These are phyloP conservation scores for Staphylotrichum tortipilum DNA, from an alignment of 495 filamentous ascomycete species.

Conservation along the genomic window DNA sequence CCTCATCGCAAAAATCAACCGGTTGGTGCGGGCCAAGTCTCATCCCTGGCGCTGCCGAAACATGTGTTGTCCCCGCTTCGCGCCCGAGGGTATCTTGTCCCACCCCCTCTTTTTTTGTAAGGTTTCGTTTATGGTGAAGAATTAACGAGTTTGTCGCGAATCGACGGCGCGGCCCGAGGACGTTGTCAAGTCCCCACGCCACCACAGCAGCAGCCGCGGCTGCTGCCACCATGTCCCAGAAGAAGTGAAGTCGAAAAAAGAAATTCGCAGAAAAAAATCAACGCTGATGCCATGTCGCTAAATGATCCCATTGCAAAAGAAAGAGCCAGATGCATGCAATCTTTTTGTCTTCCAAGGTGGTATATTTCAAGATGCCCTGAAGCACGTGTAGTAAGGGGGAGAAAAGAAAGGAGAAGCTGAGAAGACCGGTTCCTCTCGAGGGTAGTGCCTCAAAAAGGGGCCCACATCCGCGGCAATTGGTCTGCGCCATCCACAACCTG, in stretches of 20 bases:
- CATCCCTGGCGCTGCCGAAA: slow-evolving; percentile 5
- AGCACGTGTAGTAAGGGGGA: slow-evolving; percentile 12
- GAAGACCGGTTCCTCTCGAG: slow-evolving; percentile 1
- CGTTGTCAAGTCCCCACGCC: slow-evolving; percentile 11
- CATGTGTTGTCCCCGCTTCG: background rate
- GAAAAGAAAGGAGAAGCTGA: slow-evolving; percentile 22
- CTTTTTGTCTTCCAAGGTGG: slow-evolving; percentile 31
- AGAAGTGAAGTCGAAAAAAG: slow-evolving; percentile 12
- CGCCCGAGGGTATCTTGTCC: background rate
- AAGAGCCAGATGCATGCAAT: slow-evolving; percentile 31
- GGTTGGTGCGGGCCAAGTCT: background rate
- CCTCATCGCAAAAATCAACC: background rate
- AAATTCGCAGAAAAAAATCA: slow-evolving; percentile 19
- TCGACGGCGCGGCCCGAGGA: slow-evolving; percentile 13
- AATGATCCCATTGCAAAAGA: slow-evolving; percentile 25
- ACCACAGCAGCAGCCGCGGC: slow-evolving; percentile 3
- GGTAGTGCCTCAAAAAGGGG: slow-evolving; percentile 7
- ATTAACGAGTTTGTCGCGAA: slow-evolving; percentile 23
- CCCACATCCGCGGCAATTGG: slow-evolving; percentile 10
- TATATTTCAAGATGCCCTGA: slow-evolving; percentile 28
- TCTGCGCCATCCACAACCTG: slow-evolving; percentile 6
- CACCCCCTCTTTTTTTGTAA: slow-evolving; percentile 6
- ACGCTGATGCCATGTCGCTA: slow-evolving; percentile 35
- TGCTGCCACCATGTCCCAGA: slow-evolving; percentile 10
- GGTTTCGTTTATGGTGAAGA: slow-evolving; percentile 8